Evolutionary conservation across 2,329 filamentous ascomycete genomes (phyloP), one percentile per base, ranked within the genome.

Genomic region (Tolypocladium inflatum): DNA sequence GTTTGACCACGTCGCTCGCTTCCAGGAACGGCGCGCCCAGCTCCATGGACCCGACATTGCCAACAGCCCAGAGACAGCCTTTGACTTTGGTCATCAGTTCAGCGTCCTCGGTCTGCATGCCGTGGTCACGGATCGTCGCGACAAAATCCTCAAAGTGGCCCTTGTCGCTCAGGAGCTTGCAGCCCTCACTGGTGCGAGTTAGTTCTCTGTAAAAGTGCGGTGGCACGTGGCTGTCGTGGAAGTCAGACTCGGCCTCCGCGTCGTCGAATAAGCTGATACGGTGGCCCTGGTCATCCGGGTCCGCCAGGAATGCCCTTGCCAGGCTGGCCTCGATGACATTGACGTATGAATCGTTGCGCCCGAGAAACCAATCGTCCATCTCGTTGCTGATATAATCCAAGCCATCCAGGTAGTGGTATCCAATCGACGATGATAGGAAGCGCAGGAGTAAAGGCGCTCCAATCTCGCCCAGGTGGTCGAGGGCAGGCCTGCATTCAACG

Each of bases 331-430:
- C 94, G 45, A 99, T 93, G 45, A 97, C 83, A 42, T 86, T 83
- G 55, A 99, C 94, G 64, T 99, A 99, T n/a, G 86, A 88, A 70
- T 99, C 93, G 68, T 99, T 99, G 51, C 94, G 86, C 17, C 94
- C 94, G 37, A 99, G 80, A 69, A 97, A 99, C 94, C 94, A 99
- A 74, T 99, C 95, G 65, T 99, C 94, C 94, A 99, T 99, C 71
- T 99, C 95, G 69, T 96, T 94, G 61, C 92, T 97, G 72, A 99
- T 99, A 70, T 99, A 99, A 75, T 99, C 95, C 50, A 99, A 79
- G 0, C 92, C 94, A 68, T 97, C 91, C 7, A 99, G 80, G 72
- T 99, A 99, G 72, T 97, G 92, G 68, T 99, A 99, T 55, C 94
- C 94, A 58, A 97, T 93, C 2, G 92, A 97, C 0, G 93, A 97